Base-by-base conservation (phyloP, 140 eudicot genomes). In the Bidens hawaiensis region DNA sequence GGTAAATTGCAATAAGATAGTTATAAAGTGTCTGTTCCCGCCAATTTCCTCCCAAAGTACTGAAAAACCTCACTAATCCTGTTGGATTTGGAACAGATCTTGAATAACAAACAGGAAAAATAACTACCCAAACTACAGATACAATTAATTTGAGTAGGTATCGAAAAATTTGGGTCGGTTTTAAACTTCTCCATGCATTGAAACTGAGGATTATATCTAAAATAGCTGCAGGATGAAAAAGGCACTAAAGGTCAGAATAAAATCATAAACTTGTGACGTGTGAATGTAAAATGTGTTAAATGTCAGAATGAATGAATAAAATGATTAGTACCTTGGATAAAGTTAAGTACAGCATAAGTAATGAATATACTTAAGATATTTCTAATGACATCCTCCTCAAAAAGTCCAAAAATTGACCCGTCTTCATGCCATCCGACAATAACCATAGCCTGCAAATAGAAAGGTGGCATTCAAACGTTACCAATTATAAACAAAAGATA, bases 141-240 rank as follows among this genome's bases (percentile, higher is more conserved):
- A 89, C 73, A n/a, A 64, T 43, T 53, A 88, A 77, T 62, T 94
- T 94, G 62, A 94, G 58, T 65, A 94, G 79, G 62, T 94, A 94
- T 3, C 99, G 95, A 64, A 94, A 70, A 60, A 88, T 79, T 76
- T 94, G 99, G 40, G 83, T 76, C 46, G 69, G 71, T 76, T 83
- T 94, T 78, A 88, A 71, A 78, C 95, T 88, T 57, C 94, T 69
- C 99, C 99, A 94, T 12, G 99, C 99, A 76, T 71, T 58, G 74
- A 82, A 81, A 69, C 95, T 94, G 38, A 94, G 95, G 55, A 83
- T 77, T 63, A 94, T 73, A 70, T 94, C 99, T 56, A 94, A 36
- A 71, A 71, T 15, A 75, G 97, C 99, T 94, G 95, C 79, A 79
- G n/a, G 16, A 31, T 56, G 24, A 41, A 49, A 24, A 36, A 67